phyloP scores from a whole-genome alignment of 192 early-diverging fungal genomes.

The Anaeromyces robustus region DNA sequence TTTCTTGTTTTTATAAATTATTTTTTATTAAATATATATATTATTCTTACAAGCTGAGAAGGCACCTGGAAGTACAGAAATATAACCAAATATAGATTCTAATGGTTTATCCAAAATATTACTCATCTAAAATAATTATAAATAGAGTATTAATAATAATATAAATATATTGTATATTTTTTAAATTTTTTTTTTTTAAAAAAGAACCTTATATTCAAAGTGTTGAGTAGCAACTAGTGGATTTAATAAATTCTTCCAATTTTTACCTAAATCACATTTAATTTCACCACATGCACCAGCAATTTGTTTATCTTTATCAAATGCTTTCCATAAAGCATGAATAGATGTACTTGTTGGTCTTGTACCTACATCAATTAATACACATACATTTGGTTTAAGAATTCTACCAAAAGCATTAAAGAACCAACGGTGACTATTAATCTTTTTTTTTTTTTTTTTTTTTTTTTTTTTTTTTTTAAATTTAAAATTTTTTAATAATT shows the following conservation, averaged over 20 bases:
- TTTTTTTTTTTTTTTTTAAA: too few relatives aligned
- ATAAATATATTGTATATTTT: background rate
- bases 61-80: constrained; percentile 79
- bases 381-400: constrained; percentile 40
- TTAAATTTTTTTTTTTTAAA: constrained; percentile 22
- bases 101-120: constrained; percentile 68
- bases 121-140: constrained; percentile 8
- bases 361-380: constrained; percentile 64
- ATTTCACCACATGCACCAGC: constrained; percentile 80
- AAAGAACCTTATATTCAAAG: constrained; percentile 51
- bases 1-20: too few relatives aligned
- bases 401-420: constrained; percentile 42
- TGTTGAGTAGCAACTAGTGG: constrained; percentile 65
- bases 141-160: background rate
- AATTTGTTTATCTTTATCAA: constrained; percentile 51
- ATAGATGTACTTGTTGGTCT: constrained; percentile 50
- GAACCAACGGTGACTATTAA: constrained; percentile 47
- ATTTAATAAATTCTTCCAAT: constrained; percentile 43
- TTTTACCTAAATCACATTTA: constrained; percentile 39
- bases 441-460: constrained; percentile 48
- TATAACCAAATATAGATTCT: constrained; percentile 86
- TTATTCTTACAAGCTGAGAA: constrained; percentile 40
- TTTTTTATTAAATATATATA: too few relatives aligned
- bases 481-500: too few relatives aligned
- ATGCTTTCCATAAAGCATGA: constrained; percentile 64